Percentiles rank a stretch among this genome's conserved stretches.
Conservation (phyloP, 2,329 filamentous ascomycete genomes). For the Xylariaceae sp. region DNA sequence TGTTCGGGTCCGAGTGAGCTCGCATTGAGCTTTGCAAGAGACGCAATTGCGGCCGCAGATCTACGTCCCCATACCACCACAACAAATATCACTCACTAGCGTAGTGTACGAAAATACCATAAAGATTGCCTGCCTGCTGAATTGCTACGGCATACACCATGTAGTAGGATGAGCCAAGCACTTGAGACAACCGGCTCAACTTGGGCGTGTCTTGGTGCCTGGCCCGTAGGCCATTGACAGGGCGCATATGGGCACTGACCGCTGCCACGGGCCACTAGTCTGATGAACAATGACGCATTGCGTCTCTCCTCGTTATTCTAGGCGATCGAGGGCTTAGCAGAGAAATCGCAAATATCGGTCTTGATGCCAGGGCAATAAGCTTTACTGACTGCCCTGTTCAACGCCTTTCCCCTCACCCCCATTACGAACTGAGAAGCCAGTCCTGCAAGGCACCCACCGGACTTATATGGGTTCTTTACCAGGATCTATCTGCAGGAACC, state of each 20-base stretch:
- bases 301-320: conserved; percentile 13
- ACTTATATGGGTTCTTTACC: conserved; percentile 11
- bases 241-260: conserved; percentile 21
- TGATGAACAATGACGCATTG: conserved; percentile 39
- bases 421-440: not conserved
- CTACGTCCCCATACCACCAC: not conserved
- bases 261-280: conserved; percentile 31
- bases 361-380: conserved; percentile 25
- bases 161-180: conserved; percentile 29
- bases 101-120: not conserved
- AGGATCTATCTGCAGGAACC: conserved; percentile 38
- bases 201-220: conserved; percentile 20
- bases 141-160: not conserved
- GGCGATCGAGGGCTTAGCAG: conserved; percentile 17
- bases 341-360: conserved; percentile 14
- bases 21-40: not conserved
- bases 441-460: conserved; percentile 29
- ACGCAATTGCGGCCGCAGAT: conserved; percentile 3
- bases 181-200: conserved; percentile 32
- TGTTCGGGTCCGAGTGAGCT: not conserved
- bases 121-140: not conserved
- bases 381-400: conserved; percentile 20
- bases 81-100: not conserved
- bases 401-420: conserved; percentile 7
- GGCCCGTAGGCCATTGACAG: conserved; percentile 35